phyloP scores from a whole-genome alignment of 441 rosid genomes.

The Macaranga tanarius region DNA sequence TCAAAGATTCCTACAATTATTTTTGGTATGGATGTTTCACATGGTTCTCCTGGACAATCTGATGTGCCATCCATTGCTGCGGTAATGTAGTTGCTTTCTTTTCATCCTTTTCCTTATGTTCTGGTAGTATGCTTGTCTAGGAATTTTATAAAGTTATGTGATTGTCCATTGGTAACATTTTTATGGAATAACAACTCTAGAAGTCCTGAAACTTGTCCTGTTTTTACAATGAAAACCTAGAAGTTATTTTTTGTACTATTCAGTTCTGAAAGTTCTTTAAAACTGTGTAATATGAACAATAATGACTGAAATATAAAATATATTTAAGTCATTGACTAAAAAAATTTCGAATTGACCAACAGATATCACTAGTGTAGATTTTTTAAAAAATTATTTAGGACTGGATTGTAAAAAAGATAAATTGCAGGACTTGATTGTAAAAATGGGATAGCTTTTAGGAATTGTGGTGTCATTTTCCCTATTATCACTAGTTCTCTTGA shows the following conservation, averaged over 20 bases:
- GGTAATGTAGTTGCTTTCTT: constrained; percentile 33
- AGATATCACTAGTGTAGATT: too few species aligned
- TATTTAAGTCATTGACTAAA: too few species aligned
- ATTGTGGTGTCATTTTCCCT: too few species aligned
- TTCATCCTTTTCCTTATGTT: neutral
- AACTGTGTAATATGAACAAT: too few species aligned
- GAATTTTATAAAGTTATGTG: neutral
- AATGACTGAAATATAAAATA: too few species aligned
- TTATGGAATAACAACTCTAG: neutral
- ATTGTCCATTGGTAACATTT: constrained; percentile 1
- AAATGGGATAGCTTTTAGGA: too few species aligned
- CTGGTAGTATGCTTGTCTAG: neutral
- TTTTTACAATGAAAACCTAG: neutral
- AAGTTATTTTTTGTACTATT: neutral
- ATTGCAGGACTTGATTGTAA: too few species aligned
- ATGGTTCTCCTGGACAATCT: constrained; percentile 75
- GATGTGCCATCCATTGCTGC: constrained; percentile 74
- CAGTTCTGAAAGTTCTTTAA: too few species aligned
- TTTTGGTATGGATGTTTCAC: constrained; percentile 80
- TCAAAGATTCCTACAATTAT: constrained; percentile 71
- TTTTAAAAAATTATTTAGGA: too few species aligned
- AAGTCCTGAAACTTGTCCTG: too few species aligned
- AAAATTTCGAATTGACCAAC: too few species aligned
- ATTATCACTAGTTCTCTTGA: neutral
- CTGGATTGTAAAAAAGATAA: too few species aligned